Evolutionary conservation across 2,329 filamentous ascomycete species (phyloP).

Genomic region (Penicillium sp.): DNA sequence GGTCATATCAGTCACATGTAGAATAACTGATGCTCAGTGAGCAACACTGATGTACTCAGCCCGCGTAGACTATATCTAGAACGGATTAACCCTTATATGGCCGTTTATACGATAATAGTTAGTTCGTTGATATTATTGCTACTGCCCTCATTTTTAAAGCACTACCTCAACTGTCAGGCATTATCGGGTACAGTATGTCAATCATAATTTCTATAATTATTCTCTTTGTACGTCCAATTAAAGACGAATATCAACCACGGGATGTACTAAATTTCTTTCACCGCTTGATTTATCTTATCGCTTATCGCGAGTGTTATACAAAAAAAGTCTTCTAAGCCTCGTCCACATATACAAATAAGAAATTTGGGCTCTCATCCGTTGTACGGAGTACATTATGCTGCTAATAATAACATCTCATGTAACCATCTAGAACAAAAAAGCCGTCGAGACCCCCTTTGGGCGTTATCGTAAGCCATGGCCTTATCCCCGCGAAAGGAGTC

Average conservation of each 20-base stretch:
- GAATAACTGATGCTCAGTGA: no score
- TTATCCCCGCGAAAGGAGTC: slow-evolving; percentile 11
- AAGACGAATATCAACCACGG: background rate
- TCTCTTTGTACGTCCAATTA: background rate
- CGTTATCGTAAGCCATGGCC: background rate
- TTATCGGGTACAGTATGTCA: no score
- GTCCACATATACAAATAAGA: background rate
- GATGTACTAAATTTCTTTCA: slow-evolving; percentile 2
- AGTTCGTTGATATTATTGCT: no score
- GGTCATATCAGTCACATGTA: no score
- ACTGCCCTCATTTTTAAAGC: no score
- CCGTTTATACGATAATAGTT: no score
- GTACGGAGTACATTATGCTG: background rate
- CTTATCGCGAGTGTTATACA: slow-evolving; percentile 3
- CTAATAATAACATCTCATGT: background rate
- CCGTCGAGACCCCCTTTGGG: background rate
- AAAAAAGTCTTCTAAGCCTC: background rate
- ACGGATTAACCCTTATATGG: no score
- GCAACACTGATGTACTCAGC: no score
- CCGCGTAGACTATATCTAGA: no score
- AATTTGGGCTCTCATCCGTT: background rate
- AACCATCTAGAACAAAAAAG: background rate
- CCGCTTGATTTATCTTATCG: slow-evolving; percentile 10
- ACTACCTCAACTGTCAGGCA: no score
- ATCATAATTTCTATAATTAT: background rate